A percentile compares a stretch with the other conserved stretches of the same genome.
Conservation (phyloP, 306 rosid species). For the Vachellia pachyceras region DNA sequence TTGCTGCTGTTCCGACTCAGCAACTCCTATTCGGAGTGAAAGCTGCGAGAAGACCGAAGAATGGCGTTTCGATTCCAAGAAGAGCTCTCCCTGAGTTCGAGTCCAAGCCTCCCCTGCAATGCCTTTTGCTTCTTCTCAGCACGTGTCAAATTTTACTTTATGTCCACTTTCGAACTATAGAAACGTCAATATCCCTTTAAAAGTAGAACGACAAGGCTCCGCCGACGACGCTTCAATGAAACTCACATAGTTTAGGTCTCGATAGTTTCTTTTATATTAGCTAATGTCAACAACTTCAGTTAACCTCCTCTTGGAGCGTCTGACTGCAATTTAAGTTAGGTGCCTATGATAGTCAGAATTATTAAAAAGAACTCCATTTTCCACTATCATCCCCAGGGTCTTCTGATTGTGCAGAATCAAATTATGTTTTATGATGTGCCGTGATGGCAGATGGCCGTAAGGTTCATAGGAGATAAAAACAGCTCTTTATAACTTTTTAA, state of each 20-base stretch:
- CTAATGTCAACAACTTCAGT: not conserved
- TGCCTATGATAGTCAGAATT: constrained; percentile 3
- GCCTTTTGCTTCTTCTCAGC: too few species aligned
- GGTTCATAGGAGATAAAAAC: constrained; percentile 26
- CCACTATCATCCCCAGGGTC: constrained; percentile 11
- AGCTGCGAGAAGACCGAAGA: too few species aligned
- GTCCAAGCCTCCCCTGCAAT: too few species aligned
- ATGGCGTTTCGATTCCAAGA: too few species aligned
- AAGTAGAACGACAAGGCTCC: not conserved
- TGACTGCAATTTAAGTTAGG: constrained; percentile 8
- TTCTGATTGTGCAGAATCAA: not conserved
- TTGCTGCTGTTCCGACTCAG: too few species aligned
- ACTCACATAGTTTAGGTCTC: not conserved
- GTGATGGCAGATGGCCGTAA: constrained; percentile 4
- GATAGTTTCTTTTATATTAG: not conserved
- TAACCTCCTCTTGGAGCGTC: constrained; percentile 19
- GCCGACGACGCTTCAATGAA: not conserved
- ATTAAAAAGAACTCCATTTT: too few species aligned
- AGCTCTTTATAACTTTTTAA: not conserved
- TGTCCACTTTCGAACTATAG: not conserved
- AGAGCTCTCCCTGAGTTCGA: too few species aligned
- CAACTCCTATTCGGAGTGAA: too few species aligned
- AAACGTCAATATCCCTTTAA: not conserved
- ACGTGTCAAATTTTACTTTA: constrained; percentile 18
- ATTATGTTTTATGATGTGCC: constrained; percentile 9